Conservation (phyloP, 1,139 yeast genomes). For the Candida sp. region DNA sequence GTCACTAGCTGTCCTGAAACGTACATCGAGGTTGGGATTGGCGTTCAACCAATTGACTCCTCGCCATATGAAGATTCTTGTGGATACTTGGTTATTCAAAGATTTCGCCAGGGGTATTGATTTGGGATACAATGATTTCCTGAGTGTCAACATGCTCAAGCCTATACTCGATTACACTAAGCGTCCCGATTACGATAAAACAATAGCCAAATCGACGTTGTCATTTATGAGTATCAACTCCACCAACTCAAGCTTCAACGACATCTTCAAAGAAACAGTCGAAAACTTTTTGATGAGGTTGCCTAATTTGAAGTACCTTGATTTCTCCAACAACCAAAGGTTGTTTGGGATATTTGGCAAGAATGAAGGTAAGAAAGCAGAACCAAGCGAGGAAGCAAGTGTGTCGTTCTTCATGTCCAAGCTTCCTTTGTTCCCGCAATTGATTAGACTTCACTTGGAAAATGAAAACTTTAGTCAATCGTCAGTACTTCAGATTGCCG, state of each 20-base stretch:
- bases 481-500: constrained; percentile 59
- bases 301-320: constrained; percentile 64
- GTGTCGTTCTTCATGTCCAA: constrained; percentile 50
- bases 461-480: constrained; percentile 54
- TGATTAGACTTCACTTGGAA: constrained; percentile 65
- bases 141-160: constrained; percentile 31
- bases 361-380: constrained; percentile 1
- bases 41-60: constrained; percentile 66
- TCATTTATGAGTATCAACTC: constrained; percentile 74
- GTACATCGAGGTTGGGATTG: constrained; percentile 62
- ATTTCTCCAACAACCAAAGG: constrained; percentile 66
- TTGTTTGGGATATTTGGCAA: constrained; percentile 43
- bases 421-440: constrained; percentile 60
- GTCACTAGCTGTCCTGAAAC: constrained; percentile 54
- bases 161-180: constrained; percentile 27
- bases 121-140: constrained; percentile 72
- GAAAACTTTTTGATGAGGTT: constrained; percentile 39
- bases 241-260: constrained; percentile 52
- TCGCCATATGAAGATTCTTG: constrained; percentile 53
- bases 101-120: constrained; percentile 59
- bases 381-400: constrained; percentile 21
- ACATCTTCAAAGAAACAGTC: constrained; percentile 33
- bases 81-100: constrained; percentile 43
- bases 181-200: constrained; percentile 21
- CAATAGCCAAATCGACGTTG: constrained; percentile 36